phyloP scores from a whole-genome alignment of 192 early-diverging fungal genomes.

The Lobosporangium transversale region DNA sequence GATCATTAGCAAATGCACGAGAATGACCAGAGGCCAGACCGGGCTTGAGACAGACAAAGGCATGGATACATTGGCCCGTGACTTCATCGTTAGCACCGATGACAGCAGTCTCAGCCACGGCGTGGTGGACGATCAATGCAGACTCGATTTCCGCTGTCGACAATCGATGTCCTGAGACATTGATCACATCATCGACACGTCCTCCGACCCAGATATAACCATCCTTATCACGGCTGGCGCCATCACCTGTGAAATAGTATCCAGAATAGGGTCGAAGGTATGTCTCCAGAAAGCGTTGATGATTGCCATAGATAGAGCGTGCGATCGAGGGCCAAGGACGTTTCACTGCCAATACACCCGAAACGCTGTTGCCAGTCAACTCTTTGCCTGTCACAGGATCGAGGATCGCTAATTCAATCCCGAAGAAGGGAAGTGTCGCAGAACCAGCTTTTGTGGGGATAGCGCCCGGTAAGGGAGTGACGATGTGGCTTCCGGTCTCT shows the following conservation, averaged over 20 bases:
- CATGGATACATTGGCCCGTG: constrained; percentile 90
- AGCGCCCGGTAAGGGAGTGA: constrained; percentile 90
- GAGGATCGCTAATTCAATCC: constrained; percentile 86
- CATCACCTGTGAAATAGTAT: constrained; percentile 97
- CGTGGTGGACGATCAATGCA: constrained; percentile 79
- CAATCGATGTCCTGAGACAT: constrained; percentile 94
- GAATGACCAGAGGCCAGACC: not conserved
- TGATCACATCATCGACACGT: constrained; percentile 90
- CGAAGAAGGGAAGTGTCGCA: constrained; percentile 97
- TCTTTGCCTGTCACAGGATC: constrained; percentile 88
- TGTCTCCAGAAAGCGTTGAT: constrained; percentile 91
- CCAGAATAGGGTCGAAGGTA: constrained; percentile 91
- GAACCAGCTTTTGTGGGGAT: constrained; percentile 92
- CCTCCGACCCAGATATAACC: constrained; percentile 97
- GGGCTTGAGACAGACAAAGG: constrained; percentile 84
- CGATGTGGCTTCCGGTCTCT: constrained; percentile 91
- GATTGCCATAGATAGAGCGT: constrained; percentile 89
- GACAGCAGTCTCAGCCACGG: constrained; percentile 89
- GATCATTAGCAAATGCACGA: constrained; percentile 22
- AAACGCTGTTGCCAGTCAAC: constrained; percentile 84
- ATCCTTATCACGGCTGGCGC: constrained; percentile 89
- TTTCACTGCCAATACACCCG: constrained; percentile 90
- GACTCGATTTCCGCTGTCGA: constrained; percentile 95
- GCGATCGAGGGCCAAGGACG: constrained; percentile 93
- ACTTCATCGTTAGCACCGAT: constrained; percentile 89